A percentile compares a stretch with the other conserved stretches of the same genome.
Evolutionary conservation across 2,329 filamentous ascomycete genomes (phyloP).

Genomic region (Alternaria gaisen): DNA sequence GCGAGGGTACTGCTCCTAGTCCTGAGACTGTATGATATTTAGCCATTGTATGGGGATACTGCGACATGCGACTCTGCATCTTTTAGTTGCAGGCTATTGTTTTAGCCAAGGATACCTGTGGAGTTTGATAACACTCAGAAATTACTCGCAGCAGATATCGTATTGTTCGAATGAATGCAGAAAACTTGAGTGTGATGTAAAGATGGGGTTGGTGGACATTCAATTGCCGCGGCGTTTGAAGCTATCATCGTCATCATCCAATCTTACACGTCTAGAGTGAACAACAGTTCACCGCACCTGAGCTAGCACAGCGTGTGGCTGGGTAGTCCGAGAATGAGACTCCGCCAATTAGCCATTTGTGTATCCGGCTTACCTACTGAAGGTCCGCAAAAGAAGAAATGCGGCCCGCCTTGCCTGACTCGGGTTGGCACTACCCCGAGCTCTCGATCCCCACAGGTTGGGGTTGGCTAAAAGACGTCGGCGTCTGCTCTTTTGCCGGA

Average conservation of each 20-base stretch:
- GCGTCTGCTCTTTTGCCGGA: constrained; percentile 28
- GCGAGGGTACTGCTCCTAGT: not conserved
- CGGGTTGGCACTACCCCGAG: constrained; percentile 36
- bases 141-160: not conserved
- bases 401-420: constrained; percentile 36
- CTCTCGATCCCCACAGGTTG: constrained; percentile 24
- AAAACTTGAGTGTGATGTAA: not conserved
- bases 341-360: constrained; percentile 7
- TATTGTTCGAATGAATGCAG: not conserved
- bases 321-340: not conserved
- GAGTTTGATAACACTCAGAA: not conserved
- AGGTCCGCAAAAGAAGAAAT: constrained; percentile 24
- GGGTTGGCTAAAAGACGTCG: constrained; percentile 27
- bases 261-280: not conserved
- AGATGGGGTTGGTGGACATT: not conserved
- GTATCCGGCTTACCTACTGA: constrained; percentile 9
- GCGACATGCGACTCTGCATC: not conserved
- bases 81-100: not conserved
- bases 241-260: not conserved
- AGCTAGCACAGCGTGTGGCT: not conserved
- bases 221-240: constrained; percentile 25
- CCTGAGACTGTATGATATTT: constrained; percentile 4
- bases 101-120: not conserved
- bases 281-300: not conserved
- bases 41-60: not conserved